A percentile compares a stretch with the other conserved stretches of the same genome.
Conservation (phyloP, 805 yeast genomes). For the Wickerhamomyces mucosus region DNA sequence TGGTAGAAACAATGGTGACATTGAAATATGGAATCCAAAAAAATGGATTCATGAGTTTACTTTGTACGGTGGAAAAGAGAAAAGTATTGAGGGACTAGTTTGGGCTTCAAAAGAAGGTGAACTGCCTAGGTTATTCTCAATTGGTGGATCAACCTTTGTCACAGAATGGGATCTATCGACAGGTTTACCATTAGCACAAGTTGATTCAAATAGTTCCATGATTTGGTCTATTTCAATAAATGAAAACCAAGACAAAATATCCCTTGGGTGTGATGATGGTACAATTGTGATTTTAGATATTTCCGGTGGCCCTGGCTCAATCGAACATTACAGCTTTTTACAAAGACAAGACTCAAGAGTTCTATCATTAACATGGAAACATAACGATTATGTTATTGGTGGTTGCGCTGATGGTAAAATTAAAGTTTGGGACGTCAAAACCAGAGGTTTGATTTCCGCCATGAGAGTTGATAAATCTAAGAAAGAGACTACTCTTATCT, state of each 20-base stretch:
- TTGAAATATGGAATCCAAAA: constrained; percentile 91
- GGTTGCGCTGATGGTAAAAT: constrained; percentile 95
- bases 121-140: constrained; percentile 69
- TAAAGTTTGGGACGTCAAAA: constrained; percentile 61
- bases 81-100: constrained; percentile 81
- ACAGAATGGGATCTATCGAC: constrained; percentile 87
- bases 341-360: constrained; percentile 82
- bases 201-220: constrained; percentile 87
- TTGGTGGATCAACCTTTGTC: constrained; percentile 85
- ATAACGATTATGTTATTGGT: constrained; percentile 59
- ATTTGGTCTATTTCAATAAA: constrained; percentile 82
- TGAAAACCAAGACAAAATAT: constrained; percentile 49
- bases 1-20: constrained; percentile 89
- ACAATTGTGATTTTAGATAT: constrained; percentile 75
- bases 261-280: constrained; percentile 96
- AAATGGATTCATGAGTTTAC: constrained; percentile 74
- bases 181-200: constrained; percentile 62
- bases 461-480: constrained; percentile 89
- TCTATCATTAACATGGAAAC: constrained; percentile 68
- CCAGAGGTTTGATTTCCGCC: constrained; percentile 55
- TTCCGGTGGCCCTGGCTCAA: constrained; percentile 75
- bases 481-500: constrained; percentile 79
- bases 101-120: constrained; percentile 54
- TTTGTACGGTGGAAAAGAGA: constrained; percentile 70
- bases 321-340: constrained; percentile 67